Evolutionary conservation across 805 yeast genomes (phyloP), one percentile per base, ranked within the genome.

Genomic region (Geotrichum ghanense): DNA sequence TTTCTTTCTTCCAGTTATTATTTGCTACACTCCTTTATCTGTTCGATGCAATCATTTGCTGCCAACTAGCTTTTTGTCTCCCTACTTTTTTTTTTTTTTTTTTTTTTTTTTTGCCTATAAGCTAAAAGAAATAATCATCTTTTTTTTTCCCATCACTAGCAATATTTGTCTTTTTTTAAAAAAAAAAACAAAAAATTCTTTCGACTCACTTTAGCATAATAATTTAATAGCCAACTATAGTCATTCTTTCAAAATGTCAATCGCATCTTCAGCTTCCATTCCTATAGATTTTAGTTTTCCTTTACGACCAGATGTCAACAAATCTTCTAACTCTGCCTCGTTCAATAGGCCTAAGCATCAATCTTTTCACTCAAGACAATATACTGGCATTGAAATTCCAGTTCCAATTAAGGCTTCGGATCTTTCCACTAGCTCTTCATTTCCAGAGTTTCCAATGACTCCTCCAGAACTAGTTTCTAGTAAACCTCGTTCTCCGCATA

Each of bases 401-500:
- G 37, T 31, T 5, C 37, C 37, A 4, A 31, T 31, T 6, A 31
- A 31, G 17, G 5, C 37, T 31, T 31, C 37, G 17, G 37, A 31
- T 19, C 17, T 31, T 9, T 31, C 37, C 7, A 10, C 37, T 31
- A 7, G 10, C 7, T 31, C 37, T 31, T n/a, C 37, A 6, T 31
- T 31, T n/a, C 37, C 37, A 31, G 37, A 31, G 17, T 31, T 31
- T 19, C 37, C 27, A 7, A 7, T 24, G 10, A 24, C 27, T 7
- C 27, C 27, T 7, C 27, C 37, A 19, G n/a, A n/a, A n/a, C n/a
- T n/a, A n/a, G n/a, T n/a, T n/a, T n/a, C n/a, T n/a, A n/a, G 19
- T n/a, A 31, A 31, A 12, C 14, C 37, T 9, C 37, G 41, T 19
- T 48, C 50, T 16, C 50, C 50, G 6, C 50, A 48, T 24, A 37